Evolutionary conservation across 2,329 filamentous ascomycete species (phyloP).

Genomic region (Didymella keratinophila): DNA sequence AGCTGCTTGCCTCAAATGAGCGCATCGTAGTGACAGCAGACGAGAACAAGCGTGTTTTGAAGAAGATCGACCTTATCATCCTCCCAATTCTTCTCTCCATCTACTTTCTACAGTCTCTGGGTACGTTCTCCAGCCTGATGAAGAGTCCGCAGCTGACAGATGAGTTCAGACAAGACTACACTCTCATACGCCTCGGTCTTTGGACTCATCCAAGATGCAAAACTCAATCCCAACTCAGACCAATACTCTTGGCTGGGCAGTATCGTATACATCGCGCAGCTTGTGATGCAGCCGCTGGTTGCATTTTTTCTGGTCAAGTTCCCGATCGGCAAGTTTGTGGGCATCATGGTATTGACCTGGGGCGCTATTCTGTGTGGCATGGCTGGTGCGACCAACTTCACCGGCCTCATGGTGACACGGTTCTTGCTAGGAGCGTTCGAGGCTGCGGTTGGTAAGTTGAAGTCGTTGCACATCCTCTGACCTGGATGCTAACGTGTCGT

Average conservation of each 20-base stretch:
- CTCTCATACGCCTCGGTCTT: slow-evolving; percentile 70
- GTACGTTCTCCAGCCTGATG: neutral
- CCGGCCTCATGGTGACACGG: slow-evolving; percentile 66
- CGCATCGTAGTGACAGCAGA: slow-evolving; percentile 59
- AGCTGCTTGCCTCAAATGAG: slow-evolving; percentile 58
- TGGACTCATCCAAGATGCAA: slow-evolving; percentile 66
- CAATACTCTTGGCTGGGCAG: slow-evolving; percentile 63
- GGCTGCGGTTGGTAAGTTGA: slow-evolving; percentile 56
- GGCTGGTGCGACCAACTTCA: slow-evolving; percentile 67
- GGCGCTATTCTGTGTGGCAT: slow-evolving; percentile 67
- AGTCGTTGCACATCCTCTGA: neutral
- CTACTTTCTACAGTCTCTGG: slow-evolving; percentile 64
- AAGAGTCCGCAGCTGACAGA: neutral
- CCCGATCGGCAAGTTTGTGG: slow-evolving; percentile 67
- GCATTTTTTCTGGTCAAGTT: slow-evolving; percentile 66
- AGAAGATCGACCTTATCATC: slow-evolving; percentile 59
- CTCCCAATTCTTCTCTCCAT: slow-evolving; percentile 65
- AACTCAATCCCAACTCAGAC: slow-evolving; percentile 59
- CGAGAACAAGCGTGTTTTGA: slow-evolving; percentile 61
- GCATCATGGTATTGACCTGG: slow-evolving; percentile 61
- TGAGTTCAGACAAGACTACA: slow-evolving; percentile 67
- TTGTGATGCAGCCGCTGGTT: slow-evolving; percentile 62
- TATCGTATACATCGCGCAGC: slow-evolving; percentile 63
- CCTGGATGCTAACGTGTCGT: slow-evolving; percentile 5
- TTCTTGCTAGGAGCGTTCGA: slow-evolving; percentile 75